Percentiles rank a stretch among this genome's conserved stretches.
Evolutionary conservation across 2,329 filamentous ascomycete species (phyloP).

Genomic region (Macrophomina tecta): DNA sequence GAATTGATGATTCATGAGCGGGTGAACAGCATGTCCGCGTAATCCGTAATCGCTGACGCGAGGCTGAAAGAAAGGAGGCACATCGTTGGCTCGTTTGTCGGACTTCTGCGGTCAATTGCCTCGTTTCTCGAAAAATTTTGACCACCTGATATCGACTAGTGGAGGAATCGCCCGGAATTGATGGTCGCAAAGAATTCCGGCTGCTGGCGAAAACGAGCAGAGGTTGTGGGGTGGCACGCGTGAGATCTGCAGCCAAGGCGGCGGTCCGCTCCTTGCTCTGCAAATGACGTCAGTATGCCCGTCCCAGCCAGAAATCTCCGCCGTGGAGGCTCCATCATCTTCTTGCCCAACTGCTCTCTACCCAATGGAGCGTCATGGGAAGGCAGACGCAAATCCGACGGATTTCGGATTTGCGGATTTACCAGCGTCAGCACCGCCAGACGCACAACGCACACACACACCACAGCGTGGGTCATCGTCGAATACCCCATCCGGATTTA

Average conservation of each 20-base stretch:
- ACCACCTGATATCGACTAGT: not conserved
- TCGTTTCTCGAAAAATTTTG: not conserved
- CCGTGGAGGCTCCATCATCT: not conserved
- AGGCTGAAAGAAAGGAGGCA: not conserved
- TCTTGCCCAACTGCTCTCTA: not conserved
- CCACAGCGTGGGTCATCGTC: not conserved
- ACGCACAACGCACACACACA: conserved; percentile 6
- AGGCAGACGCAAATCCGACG: not conserved
- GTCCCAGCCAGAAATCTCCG: no score
- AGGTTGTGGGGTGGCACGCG: not conserved
- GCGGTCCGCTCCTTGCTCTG: not conserved
- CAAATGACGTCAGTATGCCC: conserved; percentile 1
- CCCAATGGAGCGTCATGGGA: not conserved
- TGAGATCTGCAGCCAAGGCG: conserved; percentile 11
- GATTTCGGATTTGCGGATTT: conserved; percentile 20
- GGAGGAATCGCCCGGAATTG: not conserved
- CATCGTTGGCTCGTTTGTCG: not conserved
- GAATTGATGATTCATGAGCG: not conserved
- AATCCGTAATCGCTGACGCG: not conserved
- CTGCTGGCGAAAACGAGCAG: not conserved
- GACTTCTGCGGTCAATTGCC: not conserved
- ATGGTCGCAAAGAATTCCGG: not conserved
- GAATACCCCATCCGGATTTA: conserved; percentile 1
- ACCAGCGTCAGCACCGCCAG: not conserved
- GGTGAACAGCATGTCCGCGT: not conserved